A percentile compares a stretch with the other conserved stretches of the same genome.
These are phyloP conservation scores for Fusarium napiforme DNA, from an alignment of 2,329 filamentous ascomycete species.

Conservation along the genomic window DNA sequence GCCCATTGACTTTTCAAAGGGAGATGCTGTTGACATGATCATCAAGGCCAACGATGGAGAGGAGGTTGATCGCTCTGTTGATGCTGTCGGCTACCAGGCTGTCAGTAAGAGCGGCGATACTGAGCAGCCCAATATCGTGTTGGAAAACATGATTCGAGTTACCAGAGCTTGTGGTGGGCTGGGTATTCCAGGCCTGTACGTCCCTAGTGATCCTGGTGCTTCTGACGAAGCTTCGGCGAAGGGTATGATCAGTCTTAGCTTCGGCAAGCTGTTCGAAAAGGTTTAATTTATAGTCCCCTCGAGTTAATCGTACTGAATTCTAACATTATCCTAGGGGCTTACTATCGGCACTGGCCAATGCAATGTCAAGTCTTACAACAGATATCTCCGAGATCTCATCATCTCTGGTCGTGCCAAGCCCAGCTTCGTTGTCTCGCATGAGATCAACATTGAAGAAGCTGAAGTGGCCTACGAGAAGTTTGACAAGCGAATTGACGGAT, in stretches of 20 bases:
- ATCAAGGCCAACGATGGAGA: constrained; percentile 67
- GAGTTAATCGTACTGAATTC: not conserved
- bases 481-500: constrained; percentile 72
- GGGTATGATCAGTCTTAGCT: constrained; percentile 71
- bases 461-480: constrained; percentile 72
- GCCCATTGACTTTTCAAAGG: constrained; percentile 69
- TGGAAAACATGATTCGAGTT: constrained; percentile 72
- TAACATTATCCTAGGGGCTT: constrained; percentile 57
- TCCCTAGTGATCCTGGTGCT: constrained; percentile 68
- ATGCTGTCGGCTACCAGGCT: constrained; percentile 75
- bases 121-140: constrained; percentile 70
- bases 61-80: constrained; percentile 73
- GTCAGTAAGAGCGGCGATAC: constrained; percentile 64
- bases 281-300: constrained; percentile 34
- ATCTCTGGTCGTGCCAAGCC: constrained; percentile 72
- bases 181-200: constrained; percentile 67
- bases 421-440: constrained; percentile 73
- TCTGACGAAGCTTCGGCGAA: constrained; percentile 69
- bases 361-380: constrained; percentile 76
- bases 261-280: constrained; percentile 77
- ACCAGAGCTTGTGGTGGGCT: constrained; percentile 70
- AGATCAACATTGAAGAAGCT: constrained; percentile 71
- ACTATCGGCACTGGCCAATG: constrained; percentile 71
- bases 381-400: constrained; percentile 73
- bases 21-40: constrained; percentile 70